Base-by-base conservation (phyloP, 139 green algal species). In the Chlorella sp. region DNA sequence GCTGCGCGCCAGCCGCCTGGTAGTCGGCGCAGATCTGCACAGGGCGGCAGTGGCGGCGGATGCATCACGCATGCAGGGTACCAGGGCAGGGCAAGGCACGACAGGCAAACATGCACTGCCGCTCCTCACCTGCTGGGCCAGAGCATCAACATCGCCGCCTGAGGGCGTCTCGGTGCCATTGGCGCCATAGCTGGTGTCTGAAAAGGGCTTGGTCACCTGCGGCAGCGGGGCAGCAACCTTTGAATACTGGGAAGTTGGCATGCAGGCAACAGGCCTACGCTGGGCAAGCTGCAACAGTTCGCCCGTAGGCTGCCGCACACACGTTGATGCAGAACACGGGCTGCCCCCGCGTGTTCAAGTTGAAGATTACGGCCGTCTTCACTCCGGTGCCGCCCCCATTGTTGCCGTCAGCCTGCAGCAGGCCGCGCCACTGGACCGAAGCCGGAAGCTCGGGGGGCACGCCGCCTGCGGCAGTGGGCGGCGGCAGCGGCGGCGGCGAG, bases 21-120 rank as follows among this genome's bases (percentile, higher is more conserved):
- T n/a, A 82, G 76, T 82, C 28, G 38, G 57, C 39, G 60, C 76
- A 82, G 57, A 82, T 82, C 25, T 62, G 51, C 11, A 60, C 13
- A 21, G 51, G 51, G 51, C 7, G 44, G n/a, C n/a, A n/a, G n/a
- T n/a, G n/a, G n/a, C n/a, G n/a, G n/a, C n/a, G n/a, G n/a, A n/a
- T n/a, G n/a, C n/a, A n/a, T n/a, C n/a, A n/a, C n/a, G n/a, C n/a
- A n/a, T n/a, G n/a, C n/a, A n/a, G n/a, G n/a, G n/a, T n/a, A n/a
- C n/a, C n/a, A n/a, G 44, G 7, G 44, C 44, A 51, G 44, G 44
- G 44, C 44, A 9, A 9, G 44, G 44, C 7, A 51, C n/a, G n/a
- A n/a, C n/a, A n/a, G n/a, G n/a, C 44, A 51, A 51, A 51, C 44
- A 6, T 9, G 9, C 6, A 51, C 7, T 51, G 9, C 44, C 51